These are phyloP conservation scores for Crotalaria pallida DNA, from an alignment of 306 rosid species.

Conservation along the genomic window DNA sequence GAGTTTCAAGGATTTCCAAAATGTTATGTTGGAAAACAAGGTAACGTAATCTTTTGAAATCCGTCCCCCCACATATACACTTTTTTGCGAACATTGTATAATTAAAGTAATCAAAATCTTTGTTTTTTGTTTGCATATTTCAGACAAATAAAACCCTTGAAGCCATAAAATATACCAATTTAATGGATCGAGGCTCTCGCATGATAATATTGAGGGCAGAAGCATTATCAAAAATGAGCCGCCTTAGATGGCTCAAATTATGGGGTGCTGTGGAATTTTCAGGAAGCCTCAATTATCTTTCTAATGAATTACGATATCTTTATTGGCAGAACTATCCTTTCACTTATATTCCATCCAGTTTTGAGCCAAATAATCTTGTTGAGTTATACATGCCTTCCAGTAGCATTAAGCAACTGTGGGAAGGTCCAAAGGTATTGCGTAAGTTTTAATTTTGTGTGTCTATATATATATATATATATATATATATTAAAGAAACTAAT, in stretches of 20 bases:
- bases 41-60: not conserved
- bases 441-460: too few relatives aligned
- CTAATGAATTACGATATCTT: not conserved
- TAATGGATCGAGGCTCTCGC: too few relatives aligned
- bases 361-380: not conserved
- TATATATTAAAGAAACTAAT: too few relatives aligned
- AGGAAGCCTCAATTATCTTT: not conserved
- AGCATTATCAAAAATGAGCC: not conserved
- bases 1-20: not conserved
- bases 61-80: too few relatives aligned
- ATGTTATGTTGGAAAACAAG: not conserved
- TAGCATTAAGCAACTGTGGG: not conserved
- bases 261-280: not conserved
- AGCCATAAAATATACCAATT: not conserved
- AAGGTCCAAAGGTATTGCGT: constrained; percentile 2
- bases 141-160: not conserved
- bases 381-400: not conserved
- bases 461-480: too few relatives aligned
- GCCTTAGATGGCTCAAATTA: not conserved
- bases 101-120: not conserved
- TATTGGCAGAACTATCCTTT: not conserved
- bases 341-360: not conserved
- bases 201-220: not conserved
- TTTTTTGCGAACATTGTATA: too few relatives aligned
- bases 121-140: not conserved